phyloP scores from a whole-genome alignment of 345 rosid genomes.

The thale cress (Arabidopsis thaliana) region TAIR10.1 NC_003070.9:2328001-2328500 shows the following conservation, averaged over 20 bases:
- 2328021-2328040: conserved; percentile 45
- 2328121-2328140: too few species aligned
- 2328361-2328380: conserved; percentile 38
- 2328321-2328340: conserved; percentile 28
- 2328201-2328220: conserved; percentile 38
- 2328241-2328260: conserved; percentile 4
- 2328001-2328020: conserved; percentile 31
- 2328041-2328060: conserved; percentile 1
- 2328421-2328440: conserved; percentile 40
- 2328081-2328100: conserved; percentile 35
- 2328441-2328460: conserved; percentile 21
- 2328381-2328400: conserved; percentile 36
- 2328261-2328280: conserved; percentile 26
- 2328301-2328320: conserved; percentile 37
- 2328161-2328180: conserved; percentile 39
- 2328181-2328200: conserved; percentile 46
- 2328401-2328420: conserved; percentile 20
- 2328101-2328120: not conserved
- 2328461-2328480: conserved; percentile 39
- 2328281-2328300: conserved; percentile 29
- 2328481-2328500: not conserved
- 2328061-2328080: conserved; percentile 15
- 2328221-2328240: conserved; percentile 28
- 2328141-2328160: too few species aligned
- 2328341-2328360: conserved; percentile 36